Percentiles rank a stretch among this genome's conserved stretches.
phyloP scores from a whole-genome alignment of 2,329 filamentous ascomycete genomes.

The Karstenula rhodostoma region DNA sequence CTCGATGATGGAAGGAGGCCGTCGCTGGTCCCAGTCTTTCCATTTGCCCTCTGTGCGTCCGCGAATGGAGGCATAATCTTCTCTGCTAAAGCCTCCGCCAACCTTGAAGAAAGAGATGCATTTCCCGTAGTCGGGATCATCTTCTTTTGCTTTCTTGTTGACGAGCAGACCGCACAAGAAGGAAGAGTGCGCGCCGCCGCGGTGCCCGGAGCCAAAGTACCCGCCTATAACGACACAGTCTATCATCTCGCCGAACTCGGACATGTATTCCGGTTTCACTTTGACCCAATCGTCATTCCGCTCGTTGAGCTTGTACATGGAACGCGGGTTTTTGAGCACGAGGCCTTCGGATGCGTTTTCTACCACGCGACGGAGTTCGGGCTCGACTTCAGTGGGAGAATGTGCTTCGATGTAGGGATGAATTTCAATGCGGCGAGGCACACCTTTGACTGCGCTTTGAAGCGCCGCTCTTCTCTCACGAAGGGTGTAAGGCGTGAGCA shows the following conservation, averaged over 20 bases:
- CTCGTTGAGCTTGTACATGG: slow-evolving; percentile 84
- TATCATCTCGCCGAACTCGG: slow-evolving; percentile 90
- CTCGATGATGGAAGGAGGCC: slow-evolving; percentile 81
- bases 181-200: slow-evolving; percentile 83
- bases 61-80: slow-evolving; percentile 83
- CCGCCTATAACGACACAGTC: slow-evolving; percentile 91
- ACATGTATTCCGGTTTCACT: slow-evolving; percentile 98
- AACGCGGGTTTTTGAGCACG: slow-evolving; percentile 91
- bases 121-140: slow-evolving; percentile 69
- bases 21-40: slow-evolving; percentile 81
- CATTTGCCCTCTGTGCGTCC: slow-evolving; percentile 92
- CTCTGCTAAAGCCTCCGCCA: slow-evolving; percentile 86
- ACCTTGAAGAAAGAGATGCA: slow-evolving; percentile 98
- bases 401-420: slow-evolving; percentile 75
- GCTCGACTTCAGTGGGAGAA: slow-evolving; percentile 77
- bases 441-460: slow-evolving; percentile 71
- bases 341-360: slow-evolving; percentile 88
- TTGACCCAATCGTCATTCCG: slow-evolving; percentile 98
- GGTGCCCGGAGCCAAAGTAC: slow-evolving; percentile 87
- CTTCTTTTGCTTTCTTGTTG: slow-evolving; percentile 70
- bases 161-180: slow-evolving; percentile 90
- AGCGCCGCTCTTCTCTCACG: slow-evolving; percentile 81
- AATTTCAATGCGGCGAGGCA: slow-evolving; percentile 81
- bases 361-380: slow-evolving; percentile 80
- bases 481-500: slow-evolving; percentile 82